Base-by-base conservation (phyloP, 495 filamentous ascomycete species). In the Xylaria nigripes region DNA sequence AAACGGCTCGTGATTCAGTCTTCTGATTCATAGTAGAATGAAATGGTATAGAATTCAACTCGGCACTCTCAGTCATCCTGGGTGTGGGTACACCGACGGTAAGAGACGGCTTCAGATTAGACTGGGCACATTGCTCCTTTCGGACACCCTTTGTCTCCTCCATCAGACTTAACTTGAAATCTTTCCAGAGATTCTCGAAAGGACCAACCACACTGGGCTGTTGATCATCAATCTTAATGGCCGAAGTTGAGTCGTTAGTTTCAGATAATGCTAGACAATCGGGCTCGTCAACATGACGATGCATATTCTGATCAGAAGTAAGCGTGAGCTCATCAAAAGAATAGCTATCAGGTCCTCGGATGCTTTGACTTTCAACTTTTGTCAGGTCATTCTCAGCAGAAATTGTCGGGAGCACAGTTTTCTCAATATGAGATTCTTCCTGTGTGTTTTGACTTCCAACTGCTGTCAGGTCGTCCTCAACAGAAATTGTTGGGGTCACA, bases 11-110 rank as follows among this genome's bases (percentile, higher is more conserved):
- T 16, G 48, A 23, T 12, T 59, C 57, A 8, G 62, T 59, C 30
- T 67, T 61, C 32, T 70, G 68, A 3, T 50, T 62, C 68, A 72
- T 71, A 1, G 64, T 69, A 15, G 29, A 42, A 43, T 59, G 67
- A 41, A 54, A 57, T 13, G 22, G 32, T 15, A 40, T 50, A 2
- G 63, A 42, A n/a, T 45, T 29, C 18, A 45, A 25, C 41, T 65
- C 59, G 23, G 29, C 2, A 18, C 45, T 16, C 23, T 60, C 45
- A n/a, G 49, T 3, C 19, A 27, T 22, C 36, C 51, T 49, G 50
- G 58, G 38, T 42, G 42, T 24, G 25, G 24, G 8, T 23, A 9
- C 13, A 32, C 19, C 15, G 8, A 1, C 8, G 6, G 21, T 10
- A 4, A 25, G 29, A 6, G 50, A 25, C 18, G 21, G 18, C 7